Conservation (phyloP, 306 rosid species). For the Echinosophora koreensis region DNA sequence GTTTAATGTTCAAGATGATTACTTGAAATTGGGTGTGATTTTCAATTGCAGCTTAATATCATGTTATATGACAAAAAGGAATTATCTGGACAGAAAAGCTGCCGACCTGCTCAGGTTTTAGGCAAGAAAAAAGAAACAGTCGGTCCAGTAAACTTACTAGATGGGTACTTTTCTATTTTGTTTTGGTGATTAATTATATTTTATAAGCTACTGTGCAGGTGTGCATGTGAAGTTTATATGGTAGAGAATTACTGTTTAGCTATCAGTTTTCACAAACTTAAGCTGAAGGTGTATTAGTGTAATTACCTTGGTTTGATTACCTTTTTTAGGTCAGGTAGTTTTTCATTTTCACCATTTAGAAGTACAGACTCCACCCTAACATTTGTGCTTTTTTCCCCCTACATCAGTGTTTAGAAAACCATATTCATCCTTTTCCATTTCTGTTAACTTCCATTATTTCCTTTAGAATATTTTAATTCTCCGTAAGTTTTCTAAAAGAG, state of each 20-base stretch:
- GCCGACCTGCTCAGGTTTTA: conserved; percentile 80
- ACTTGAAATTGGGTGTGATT: conserved; percentile 48
- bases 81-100: conserved; percentile 78
- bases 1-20: conserved; percentile 28
- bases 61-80: conserved; percentile 73
- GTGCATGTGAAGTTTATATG: not conserved
- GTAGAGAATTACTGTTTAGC: not conserved
- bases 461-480: too few species aligned
- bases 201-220: conserved; percentile 12
- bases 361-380: not conserved
- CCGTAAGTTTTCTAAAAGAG: too few species aligned
- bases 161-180: conserved; percentile 56
- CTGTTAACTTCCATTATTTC: too few species aligned
- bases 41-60: conserved; percentile 69
- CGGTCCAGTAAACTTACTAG: conserved; percentile 55
- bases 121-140: conserved; percentile 56
- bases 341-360: conserved; percentile 24
- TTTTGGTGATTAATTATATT: conserved; percentile 14
- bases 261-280: conserved; percentile 27
- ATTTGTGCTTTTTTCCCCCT: too few species aligned
- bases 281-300: conserved; percentile 27
- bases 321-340: conserved; percentile 1
- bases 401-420: too few species aligned
- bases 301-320: conserved; percentile 23
- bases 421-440: too few species aligned